These are phyloP conservation scores for Akanthomyces lecanii DNA, from an alignment of 2,329 filamentous ascomycete genomes.

Conservation along the genomic window DNA sequence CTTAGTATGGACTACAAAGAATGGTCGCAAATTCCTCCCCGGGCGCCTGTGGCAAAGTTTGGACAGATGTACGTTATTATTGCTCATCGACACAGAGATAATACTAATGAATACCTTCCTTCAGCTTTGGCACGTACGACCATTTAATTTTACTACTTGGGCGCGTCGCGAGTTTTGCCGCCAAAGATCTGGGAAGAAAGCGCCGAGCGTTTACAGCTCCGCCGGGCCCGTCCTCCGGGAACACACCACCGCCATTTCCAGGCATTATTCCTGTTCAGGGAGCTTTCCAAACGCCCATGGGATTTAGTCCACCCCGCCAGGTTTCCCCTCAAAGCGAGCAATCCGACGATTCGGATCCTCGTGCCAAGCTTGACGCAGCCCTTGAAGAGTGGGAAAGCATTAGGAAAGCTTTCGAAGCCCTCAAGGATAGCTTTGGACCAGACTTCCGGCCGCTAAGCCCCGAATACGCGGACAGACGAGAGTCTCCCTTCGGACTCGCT, in stretches of 20 bases:
- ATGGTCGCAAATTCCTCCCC: slow-evolving; percentile 85
- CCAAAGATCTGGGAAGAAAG: slow-evolving; percentile 75
- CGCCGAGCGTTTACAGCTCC: slow-evolving; percentile 47
- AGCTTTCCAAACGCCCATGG: slow-evolving; percentile 47
- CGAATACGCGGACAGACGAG: slow-evolving; percentile 59
- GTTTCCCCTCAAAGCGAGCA: slow-evolving; percentile 40
- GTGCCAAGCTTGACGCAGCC: slow-evolving; percentile 63
- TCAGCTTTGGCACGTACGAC: slow-evolving; percentile 81
- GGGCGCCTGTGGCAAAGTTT: slow-evolving; percentile 70
- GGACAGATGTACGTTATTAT: slow-evolving; percentile 62
- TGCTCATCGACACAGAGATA: not conserved
- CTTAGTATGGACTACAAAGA: slow-evolving; percentile 70
- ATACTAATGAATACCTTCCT: not conserved
- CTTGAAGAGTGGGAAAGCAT: slow-evolving; percentile 76
- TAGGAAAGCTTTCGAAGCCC: slow-evolving; percentile 62
- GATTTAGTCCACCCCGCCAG: slow-evolving; percentile 49
- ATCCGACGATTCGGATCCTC: slow-evolving; percentile 54
- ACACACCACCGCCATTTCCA: slow-evolving; percentile 42
- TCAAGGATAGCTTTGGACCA: slow-evolving; percentile 62
- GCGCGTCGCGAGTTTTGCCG: slow-evolving; percentile 72
- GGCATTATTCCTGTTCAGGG: slow-evolving; percentile 53
- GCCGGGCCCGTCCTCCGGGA: slow-evolving; percentile 26
- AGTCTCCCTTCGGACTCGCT: slow-evolving; percentile 74
- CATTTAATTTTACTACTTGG: slow-evolving; percentile 79
- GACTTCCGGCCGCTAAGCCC: slow-evolving; percentile 72